Percentiles rank a stretch among this genome's conserved stretches.
Evolutionary conservation across 2,329 filamentous ascomycete genomes (phyloP).

Genomic region (Pseudogymnoascus sp.): DNA sequence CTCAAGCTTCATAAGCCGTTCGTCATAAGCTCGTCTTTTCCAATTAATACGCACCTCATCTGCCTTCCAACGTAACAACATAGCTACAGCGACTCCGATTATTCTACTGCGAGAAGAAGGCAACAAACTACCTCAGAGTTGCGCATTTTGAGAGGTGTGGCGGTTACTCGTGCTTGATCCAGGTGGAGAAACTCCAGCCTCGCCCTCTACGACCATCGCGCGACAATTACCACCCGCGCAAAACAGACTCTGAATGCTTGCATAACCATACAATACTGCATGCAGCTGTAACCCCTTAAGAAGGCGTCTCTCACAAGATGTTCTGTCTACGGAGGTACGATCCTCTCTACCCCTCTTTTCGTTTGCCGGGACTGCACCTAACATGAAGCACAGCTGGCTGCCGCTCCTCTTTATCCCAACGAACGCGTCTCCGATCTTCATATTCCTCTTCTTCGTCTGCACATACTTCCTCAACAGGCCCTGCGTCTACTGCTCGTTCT

Average conservation of each 20-base stretch:
- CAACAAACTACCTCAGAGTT: background rate
- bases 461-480: slow-evolving; percentile 95
- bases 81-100: background rate
- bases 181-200: slow-evolving; percentile 2
- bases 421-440: slow-evolving; percentile 76
- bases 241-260: background rate
- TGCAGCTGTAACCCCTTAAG: background rate
- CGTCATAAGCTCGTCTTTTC: background rate
- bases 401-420: slow-evolving; percentile 83
- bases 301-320: slow-evolving; percentile 33
- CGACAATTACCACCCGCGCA: background rate
- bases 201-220: background rate
- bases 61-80: background rate
- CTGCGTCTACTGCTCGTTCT: slow-evolving; percentile 94
- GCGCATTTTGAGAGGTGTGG: background rate
- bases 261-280: background rate
- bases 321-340: slow-evolving; percentile 53
- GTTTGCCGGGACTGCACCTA: background rate
- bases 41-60: background rate
- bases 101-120: background rate
- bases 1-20: background rate
- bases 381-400: slow-evolving; percentile 54
- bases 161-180: background rate
- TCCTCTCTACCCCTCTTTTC: background rate
- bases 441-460: slow-evolving; percentile 81